Evolutionary conservation across 2,329 filamentous ascomycete genomes (phyloP), one percentile per base, ranked within the genome.

Genomic region (Calonectria leucothoes): DNA sequence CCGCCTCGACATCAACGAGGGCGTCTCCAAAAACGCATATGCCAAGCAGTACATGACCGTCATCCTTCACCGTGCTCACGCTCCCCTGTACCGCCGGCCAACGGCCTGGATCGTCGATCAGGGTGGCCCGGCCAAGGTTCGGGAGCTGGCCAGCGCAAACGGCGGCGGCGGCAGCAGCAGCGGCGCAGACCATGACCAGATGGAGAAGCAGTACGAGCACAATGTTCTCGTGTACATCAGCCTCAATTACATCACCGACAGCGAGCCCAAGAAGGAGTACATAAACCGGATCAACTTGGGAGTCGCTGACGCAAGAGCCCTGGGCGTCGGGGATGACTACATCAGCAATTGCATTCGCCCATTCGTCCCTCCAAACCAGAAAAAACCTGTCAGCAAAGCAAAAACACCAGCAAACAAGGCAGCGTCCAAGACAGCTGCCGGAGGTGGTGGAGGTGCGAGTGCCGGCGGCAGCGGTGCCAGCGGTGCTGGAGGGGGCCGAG

Each of bases 191-290:
- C 75, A 64, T 23, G 75, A 68, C n/a, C 75, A 75, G 55, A 39
- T 69, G 8, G 55, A 73, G 42, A 76, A 76, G 31, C 73, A 65
- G 42, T 74, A 78, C n/a, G 72, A 80, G 48, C 75, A 79, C 66
- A 73, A 82, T n/a, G 84, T 84, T 25, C 80, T 87, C 52, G 85
- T 86, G 23, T 87, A 87, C 69, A 76, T 86, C 69, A 86, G 83
- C 72, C 74, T 79, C 31, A 76, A 79, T 57, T 80, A 82, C 39
- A 78, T 81, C 42, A 66, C 76, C n/a, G 82, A 84, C 66, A 84
- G 84, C 48, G 66, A 73, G 10, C 84, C 85, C 25, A 82, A 81
- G 69, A 81, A 83, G 20, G 86, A 87, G 70, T 87, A 87, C 57
- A 75, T 87, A 42, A 78, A 81, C 52, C 83, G 85, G 39, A 85